phyloP scores from a whole-genome alignment of 495 filamentous ascomycete species.

The Copromyces sp. region DNA sequence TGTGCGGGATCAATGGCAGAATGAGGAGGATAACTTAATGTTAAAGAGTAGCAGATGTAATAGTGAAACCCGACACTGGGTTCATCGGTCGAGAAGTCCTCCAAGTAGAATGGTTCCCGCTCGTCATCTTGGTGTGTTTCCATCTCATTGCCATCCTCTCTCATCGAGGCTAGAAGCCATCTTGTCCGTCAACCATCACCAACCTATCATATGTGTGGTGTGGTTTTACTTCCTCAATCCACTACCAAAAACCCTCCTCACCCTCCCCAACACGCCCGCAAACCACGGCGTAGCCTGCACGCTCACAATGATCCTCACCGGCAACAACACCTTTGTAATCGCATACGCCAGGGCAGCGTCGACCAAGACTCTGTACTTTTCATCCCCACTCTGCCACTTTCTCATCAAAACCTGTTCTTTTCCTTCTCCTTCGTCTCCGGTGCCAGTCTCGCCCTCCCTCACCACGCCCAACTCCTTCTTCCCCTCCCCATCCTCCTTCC shows the following conservation, averaged over 20 bases:
- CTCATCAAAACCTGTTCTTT: slow-evolving; percentile 11
- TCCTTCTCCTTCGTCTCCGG: not conserved
- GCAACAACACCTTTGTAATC: slow-evolving; percentile 74
- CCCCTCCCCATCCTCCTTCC: slow-evolving; percentile 12
- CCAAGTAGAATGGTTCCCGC: not conserved
- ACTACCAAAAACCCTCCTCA: not conserved
- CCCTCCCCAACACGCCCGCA: slow-evolving; percentile 46
- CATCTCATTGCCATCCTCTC: not conserved
- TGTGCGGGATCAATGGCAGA: not conserved
- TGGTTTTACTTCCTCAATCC: not conserved
- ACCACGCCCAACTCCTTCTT: not conserved
- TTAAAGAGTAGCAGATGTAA: not conserved
- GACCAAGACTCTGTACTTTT: slow-evolving; percentile 46
- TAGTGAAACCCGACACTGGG: not conserved
- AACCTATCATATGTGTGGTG: not conserved
- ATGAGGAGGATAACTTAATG: not conserved
- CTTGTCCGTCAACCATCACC: not conserved
- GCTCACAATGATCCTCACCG: slow-evolving; percentile 62
- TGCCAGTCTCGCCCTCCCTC: slow-evolving; percentile 7
- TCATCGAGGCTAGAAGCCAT: not conserved
- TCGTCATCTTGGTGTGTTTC: not conserved
- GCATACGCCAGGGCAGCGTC: slow-evolving; percentile 82
- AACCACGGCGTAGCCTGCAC: slow-evolving; percentile 93
- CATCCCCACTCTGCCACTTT: slow-evolving; percentile 17
- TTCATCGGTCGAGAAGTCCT: not conserved